Evolutionary conservation across 2,329 filamentous ascomycete genomes (phyloP), one percentile per base, ranked within the genome.

Genomic region (Fusarium aywerte): DNA sequence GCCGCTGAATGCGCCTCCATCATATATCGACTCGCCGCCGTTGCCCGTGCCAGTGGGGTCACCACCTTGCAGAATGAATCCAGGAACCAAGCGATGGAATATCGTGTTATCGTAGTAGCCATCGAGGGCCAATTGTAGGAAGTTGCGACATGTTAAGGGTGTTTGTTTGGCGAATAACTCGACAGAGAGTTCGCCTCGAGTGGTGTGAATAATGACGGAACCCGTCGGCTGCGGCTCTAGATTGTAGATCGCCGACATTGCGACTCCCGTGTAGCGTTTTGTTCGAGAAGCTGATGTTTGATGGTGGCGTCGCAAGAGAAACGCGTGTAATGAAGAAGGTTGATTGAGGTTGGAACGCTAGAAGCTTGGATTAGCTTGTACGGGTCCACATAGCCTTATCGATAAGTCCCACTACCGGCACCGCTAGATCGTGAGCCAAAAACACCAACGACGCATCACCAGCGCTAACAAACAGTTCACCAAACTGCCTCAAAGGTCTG

Each of bases 91-190:
- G 23, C 96, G 92, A 81, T 99, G 96, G 81, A 99, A 99, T 65
- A 96, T 90, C 0, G 94, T 97, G 75, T 90, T 89, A 73, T 93
- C 90, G 82, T 98, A 99, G 83, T 98, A 98, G 71, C 93, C 93
- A 76, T 99, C 94, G 70, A 97, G 87, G 76, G 92, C 96, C 75
- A 94, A 90, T 78, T 99, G 96, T 35, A 99, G 86, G 80, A 99
- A 99, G 82, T 97, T 98, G 71, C 95, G 93, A 76, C 90, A 93
- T 25, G 96, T 91, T 65, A 97, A 84, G 10, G 96, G 96, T 1
- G 92, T 91, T 80, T 99, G 96, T 76, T 96, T 96, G 18, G 94
- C 94, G 83, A 97, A 99, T 58, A 99, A 89, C 79, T 97, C 93
- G 79, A 99, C 87, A 35, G 92, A 90, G 58, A 99, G 86, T 74